Evolutionary conservation across 1,284 basidiomycete genomes (phyloP).

Genomic region (Volvariella volvacea): DNA sequence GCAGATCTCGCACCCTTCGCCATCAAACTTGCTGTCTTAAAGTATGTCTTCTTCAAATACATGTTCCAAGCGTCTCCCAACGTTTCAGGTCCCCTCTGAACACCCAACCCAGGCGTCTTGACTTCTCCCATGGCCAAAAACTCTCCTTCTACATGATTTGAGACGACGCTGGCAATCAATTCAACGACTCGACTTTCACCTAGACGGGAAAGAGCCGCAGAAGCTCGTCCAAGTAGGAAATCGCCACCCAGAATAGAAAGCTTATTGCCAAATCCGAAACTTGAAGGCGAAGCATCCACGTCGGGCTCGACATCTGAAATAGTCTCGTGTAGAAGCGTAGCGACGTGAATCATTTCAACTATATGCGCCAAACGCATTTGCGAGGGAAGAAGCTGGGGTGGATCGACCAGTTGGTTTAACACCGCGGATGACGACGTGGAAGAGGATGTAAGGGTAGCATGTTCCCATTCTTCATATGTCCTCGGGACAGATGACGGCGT

Average conservation of each 20-base stretch:
- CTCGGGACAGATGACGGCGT: slow-evolving; percentile 14
- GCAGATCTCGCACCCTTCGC: slow-evolving; percentile 91
- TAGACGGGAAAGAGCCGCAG: slow-evolving; percentile 81
- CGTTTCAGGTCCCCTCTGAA: slow-evolving; percentile 19
- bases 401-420: slow-evolving; percentile 20
- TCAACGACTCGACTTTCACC: slow-evolving; percentile 90
- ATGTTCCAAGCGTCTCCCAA: slow-evolving; percentile 62
- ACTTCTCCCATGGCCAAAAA: slow-evolving; percentile 78
- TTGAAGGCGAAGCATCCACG: neutral
- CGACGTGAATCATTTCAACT: slow-evolving; percentile 98
- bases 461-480: neutral
- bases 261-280: slow-evolving; percentile 85
- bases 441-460: slow-evolving; percentile 14
- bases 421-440: slow-evolving; percentile 17
- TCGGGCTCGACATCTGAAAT: slow-evolving; percentile 80
- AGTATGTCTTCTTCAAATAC: slow-evolving; percentile 91
- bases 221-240: slow-evolving; percentile 91
- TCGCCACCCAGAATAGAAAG: slow-evolving; percentile 92
- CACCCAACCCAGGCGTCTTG: slow-evolving; percentile 22
- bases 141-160: slow-evolving; percentile 96
- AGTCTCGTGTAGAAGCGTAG: slow-evolving; percentile 92
- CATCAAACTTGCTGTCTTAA: slow-evolving; percentile 95
- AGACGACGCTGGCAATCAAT: slow-evolving; percentile 86
- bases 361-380: slow-evolving; percentile 94
- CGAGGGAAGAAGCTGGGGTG: slow-evolving; percentile 61